These are phyloP conservation scores for Spongospora subterranea DNA, from an alignment of 208 protist species.

Conservation along the genomic window DNA sequence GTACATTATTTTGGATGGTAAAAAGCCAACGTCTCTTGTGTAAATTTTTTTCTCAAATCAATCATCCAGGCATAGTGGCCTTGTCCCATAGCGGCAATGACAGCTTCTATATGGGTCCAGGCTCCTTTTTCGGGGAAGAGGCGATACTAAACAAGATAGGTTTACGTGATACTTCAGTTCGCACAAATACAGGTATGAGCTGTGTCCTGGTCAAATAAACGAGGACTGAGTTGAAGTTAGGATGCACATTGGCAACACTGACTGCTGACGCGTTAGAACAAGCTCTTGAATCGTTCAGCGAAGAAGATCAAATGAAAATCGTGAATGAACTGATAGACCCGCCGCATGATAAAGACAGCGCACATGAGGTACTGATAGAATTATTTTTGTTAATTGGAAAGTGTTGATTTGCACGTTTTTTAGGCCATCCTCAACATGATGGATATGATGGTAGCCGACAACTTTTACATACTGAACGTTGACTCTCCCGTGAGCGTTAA, in stretches of 20 bases:
- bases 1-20: constrained; percentile 53
- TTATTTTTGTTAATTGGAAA: not conserved
- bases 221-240: not conserved
- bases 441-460: not conserved
- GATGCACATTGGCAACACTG: constrained; percentile 16
- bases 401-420: too few species aligned
- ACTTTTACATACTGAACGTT: not conserved
- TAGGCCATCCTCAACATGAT: not conserved
- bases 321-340: not conserved
- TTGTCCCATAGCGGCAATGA: constrained; percentile 20
- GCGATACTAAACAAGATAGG: constrained; percentile 47
- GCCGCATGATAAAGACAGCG: not conserved
- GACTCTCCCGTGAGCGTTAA: constrained; percentile 13
- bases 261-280: constrained; percentile 17
- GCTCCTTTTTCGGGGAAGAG: constrained; percentile 42
- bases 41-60: too few species aligned
- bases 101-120: not conserved
- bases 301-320: constrained; percentile 9
- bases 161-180: constrained; percentile 33
- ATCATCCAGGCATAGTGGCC: too few species aligned
- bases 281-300: constrained; percentile 5
- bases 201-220: not conserved
- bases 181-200: constrained; percentile 3
- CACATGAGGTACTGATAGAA: not conserved
- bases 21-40: too few species aligned